These are phyloP conservation scores for Tephrocybe sp. DNA, from an alignment of 768 basidiomycete species.

Conservation along the genomic window DNA sequence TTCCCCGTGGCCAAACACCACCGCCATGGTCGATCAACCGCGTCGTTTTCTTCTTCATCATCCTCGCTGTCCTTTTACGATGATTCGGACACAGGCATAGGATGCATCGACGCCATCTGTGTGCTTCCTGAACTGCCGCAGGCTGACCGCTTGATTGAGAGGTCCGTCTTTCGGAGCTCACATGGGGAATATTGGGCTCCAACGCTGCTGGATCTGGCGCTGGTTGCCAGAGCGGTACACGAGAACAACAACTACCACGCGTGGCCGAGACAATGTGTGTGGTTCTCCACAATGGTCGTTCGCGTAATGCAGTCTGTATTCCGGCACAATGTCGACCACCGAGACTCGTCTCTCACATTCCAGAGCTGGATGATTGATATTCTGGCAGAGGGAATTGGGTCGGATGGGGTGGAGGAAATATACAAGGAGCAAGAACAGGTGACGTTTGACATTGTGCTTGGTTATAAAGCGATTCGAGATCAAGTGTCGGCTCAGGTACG, in stretches of 20 bases:
- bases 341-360: slow-evolving; percentile 10
- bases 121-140: slow-evolving; percentile 13
- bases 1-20: not conserved
- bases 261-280: slow-evolving; percentile 15
- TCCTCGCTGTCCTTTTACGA: slow-evolving; percentile 12
- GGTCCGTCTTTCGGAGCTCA: slow-evolving; percentile 8
- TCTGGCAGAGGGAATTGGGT: slow-evolving; percentile 2
- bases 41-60: slow-evolving; percentile 6
- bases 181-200: slow-evolving; percentile 8
- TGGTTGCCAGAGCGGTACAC: slow-evolving; percentile 12
- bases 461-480: slow-evolving; percentile 6
- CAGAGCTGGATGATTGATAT: slow-evolving; percentile 12
- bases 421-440: slow-evolving; percentile 12
- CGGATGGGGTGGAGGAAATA: slow-evolving; percentile 5
- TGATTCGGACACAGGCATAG: not conserved
- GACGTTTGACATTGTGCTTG: slow-evolving; percentile 4
- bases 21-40: slow-evolving; percentile 3
- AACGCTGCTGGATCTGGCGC: slow-evolving; percentile 15
- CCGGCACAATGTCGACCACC: slow-evolving; percentile 9
- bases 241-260: slow-evolving; percentile 16
- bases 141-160: slow-evolving; percentile 9
- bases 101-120: slow-evolving; percentile 10
- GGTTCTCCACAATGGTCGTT: slow-evolving; percentile 16
- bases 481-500: slow-evolving; percentile 13
- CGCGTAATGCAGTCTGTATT: slow-evolving; percentile 15